phyloP scores from a whole-genome alignment of 768 basidiomycete species.

The Mycena albidolilacea region DNA sequence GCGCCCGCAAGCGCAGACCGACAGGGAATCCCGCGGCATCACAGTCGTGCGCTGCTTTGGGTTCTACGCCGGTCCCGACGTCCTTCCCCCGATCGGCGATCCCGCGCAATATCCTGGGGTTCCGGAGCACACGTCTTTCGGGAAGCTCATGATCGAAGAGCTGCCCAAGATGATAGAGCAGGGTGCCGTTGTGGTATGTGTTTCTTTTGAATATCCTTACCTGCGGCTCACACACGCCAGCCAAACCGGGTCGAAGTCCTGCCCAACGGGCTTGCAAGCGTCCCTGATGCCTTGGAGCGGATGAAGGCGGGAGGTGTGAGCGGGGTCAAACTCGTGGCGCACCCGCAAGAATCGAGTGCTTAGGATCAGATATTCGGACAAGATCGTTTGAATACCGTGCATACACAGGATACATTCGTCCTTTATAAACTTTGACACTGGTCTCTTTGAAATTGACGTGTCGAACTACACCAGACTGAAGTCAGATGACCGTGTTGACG shows the following conservation, averaged over 20 bases:
- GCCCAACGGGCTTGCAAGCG: constrained; percentile 54
- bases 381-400: too few species aligned
- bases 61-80: constrained; percentile 1
- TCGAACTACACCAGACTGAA: too few species aligned
- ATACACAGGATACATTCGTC: too few species aligned
- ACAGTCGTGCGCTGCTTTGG: neutral
- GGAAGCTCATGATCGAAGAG: constrained; percentile 13
- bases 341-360: constrained; percentile 51
- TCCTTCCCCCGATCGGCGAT: neutral
- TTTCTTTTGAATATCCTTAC: neutral
- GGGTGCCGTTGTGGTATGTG: constrained; percentile 8
- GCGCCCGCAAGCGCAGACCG: neutral
- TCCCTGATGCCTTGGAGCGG: constrained; percentile 53
- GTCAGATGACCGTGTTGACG: too few species aligned
- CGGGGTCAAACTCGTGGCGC: constrained; percentile 55
- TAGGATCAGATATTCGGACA: neutral
- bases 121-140: constrained; percentile 22
- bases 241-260: constrained; percentile 54
- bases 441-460: too few species aligned
- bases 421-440: too few species aligned
- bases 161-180: constrained; percentile 23
- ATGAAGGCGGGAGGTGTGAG: constrained; percentile 54
- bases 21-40: neutral
- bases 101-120: neutral
- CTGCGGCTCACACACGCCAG: constrained; percentile 44